These are phyloP conservation scores for Mucor irregularis DNA, from an alignment of 371 early-diverging fungal genomes.

Conservation along the genomic window DNA sequence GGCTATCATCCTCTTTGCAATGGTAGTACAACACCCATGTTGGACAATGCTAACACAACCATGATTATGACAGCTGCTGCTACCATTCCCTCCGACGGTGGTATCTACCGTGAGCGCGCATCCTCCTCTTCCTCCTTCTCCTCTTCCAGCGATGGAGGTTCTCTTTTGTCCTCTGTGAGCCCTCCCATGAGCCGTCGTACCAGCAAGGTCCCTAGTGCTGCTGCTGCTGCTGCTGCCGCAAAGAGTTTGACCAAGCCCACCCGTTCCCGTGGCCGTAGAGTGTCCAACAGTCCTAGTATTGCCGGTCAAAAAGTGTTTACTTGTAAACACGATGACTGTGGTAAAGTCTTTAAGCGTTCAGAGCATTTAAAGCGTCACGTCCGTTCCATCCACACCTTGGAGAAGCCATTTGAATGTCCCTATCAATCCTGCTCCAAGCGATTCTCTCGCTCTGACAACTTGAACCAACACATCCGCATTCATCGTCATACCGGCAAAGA, in stretches of 20 bases:
- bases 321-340: slow-evolving; percentile 62
- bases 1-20: slow-evolving; percentile 12
- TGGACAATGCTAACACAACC: neutral
- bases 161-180: slow-evolving; percentile 6
- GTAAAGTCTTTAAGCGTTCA: slow-evolving; percentile 77
- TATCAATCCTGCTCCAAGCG: slow-evolving; percentile 74
- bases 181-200: slow-evolving; percentile 11
- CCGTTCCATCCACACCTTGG: slow-evolving; percentile 62
- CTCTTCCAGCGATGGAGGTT: slow-evolving; percentile 13
- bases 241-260: too few species aligned
- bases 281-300: slow-evolving; percentile 39
- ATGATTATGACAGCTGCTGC: neutral
- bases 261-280: slow-evolving; percentile 38
- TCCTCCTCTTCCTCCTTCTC: slow-evolving; percentile 25
- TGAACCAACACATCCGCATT: slow-evolving; percentile 73
- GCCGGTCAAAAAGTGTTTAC: slow-evolving; percentile 51
- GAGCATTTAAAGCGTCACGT: slow-evolving; percentile 85
- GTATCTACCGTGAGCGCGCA: slow-evolving; percentile 24
- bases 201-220: too few species aligned
- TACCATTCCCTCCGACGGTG: neutral
- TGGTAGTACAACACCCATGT: slow-evolving; percentile 9
- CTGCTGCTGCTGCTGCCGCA: too few species aligned
- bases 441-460: slow-evolving; percentile 84
- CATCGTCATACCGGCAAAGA: slow-evolving; percentile 54
- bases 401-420: slow-evolving; percentile 65